Evolutionary conservation across 352 stramenopile genomes (phyloP), one percentile per base, ranked within the genome.

Genomic region (Pythium diclinum): DNA sequence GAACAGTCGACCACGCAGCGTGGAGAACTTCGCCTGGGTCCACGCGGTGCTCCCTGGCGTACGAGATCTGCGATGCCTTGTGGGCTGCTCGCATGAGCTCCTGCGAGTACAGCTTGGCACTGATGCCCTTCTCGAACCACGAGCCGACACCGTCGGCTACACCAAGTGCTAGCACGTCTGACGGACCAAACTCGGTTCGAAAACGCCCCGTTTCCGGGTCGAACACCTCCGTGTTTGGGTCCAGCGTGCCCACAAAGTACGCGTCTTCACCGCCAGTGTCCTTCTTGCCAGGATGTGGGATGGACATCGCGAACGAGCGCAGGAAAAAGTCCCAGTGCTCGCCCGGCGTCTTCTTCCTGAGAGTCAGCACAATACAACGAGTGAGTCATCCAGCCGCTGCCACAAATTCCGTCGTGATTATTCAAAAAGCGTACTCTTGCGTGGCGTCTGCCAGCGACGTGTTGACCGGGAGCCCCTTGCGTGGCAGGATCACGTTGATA

Each of bases 101-200:
- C 25, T 88, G 72, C 2, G 86, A 74, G 59, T 91, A 95, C 56
- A 79, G 63, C 32, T 77, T 76, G 13, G 84, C 84, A 55, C 81
- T 91, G 32, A 98, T 89, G 6, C 92, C 91, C 55, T 97, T 96
- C 68, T 98, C 88, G 65, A 97, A 94, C 96, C 96, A 99, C 52
- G 87, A 97, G 9, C 96, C 96, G 2, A 99, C 95, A 42, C 96
- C 96, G 77, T 99, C 96, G 6, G 93, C 91, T 23, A 99, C 93
- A 34, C 95, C 95, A 65, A 98, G 83, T 42, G 96, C 96, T 21
- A 96, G 80, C 14, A 98, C 83, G 47, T 93, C 79, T 6, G 85
- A 78, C 16, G 81, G 80, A 40, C 83, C 87, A 23, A 79, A 69
- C 4, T 71, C 76, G 9, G 76, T 71, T 21, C 81, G 32, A 48